These are phyloP conservation scores for Malus hybrid DNA, from an alignment of 331 rosid species.

Conservation along the genomic window DNA sequence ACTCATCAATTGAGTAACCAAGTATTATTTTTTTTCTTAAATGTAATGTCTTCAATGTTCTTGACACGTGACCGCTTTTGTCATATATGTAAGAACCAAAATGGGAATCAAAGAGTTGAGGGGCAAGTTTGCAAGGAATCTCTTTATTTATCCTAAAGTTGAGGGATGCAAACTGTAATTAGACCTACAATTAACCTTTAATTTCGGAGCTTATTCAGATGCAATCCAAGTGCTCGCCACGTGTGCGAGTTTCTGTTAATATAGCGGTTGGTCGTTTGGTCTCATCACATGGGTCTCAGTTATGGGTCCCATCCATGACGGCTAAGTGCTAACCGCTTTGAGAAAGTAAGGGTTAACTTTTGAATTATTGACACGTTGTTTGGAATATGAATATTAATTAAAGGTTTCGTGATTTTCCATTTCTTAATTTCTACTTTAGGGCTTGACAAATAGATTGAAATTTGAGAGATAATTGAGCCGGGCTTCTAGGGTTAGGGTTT, in stretches of 20 bases:
- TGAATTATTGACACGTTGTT: background rate
- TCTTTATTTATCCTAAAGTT: background rate
- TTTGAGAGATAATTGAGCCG: background rate
- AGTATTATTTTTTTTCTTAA: no score
- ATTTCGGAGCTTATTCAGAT: background rate
- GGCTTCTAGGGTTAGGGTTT: background rate
- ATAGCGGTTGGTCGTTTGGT: slow-evolving; percentile 39
- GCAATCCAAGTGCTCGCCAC: slow-evolving; percentile 10
- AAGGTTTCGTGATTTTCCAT: no score
- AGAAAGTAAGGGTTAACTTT: no score
- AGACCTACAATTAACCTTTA: no score
- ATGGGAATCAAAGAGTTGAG: no score
- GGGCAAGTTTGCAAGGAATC: no score
- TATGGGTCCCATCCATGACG: slow-evolving; percentile 33
- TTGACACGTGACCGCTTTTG: no score
- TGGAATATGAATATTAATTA: background rate
- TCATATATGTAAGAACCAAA: no score
- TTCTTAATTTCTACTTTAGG: background rate
- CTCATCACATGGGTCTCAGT: slow-evolving; percentile 5
- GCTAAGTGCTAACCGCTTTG: background rate
- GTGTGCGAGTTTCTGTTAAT: slow-evolving; percentile 31
- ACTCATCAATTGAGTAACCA: no score
- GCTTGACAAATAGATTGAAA: background rate
- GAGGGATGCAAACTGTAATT: no score
- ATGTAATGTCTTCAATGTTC: no score